Base-by-base conservation (phyloP, 345 rosid species). In the Theobroma cacao region DNA sequence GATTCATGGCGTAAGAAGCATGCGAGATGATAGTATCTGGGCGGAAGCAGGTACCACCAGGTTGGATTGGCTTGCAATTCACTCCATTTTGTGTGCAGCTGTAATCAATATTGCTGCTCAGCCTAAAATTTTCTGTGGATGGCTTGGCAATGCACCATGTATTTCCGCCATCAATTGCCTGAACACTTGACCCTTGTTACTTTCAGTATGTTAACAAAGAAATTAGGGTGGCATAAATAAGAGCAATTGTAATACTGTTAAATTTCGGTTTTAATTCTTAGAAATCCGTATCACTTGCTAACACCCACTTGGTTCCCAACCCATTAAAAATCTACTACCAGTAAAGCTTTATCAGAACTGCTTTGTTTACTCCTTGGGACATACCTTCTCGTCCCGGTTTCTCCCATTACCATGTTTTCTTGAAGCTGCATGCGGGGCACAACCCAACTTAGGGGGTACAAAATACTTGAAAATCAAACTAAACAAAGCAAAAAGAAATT, bases 1-100 rank as follows among this genome's bases (percentile, higher is more conserved):
- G 82, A 82, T 86, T 84, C 87, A 84, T 86, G 17, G 80, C 75
- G 28, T 71, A 86, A 38, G 89, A 85, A 40, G 88, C 88, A 69
- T 78, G 88, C 2, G 84, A 80, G 47, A 82, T 45, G 1, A 40
- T 33, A 15, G 52, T 80, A 52, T 75, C 40, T 0, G 87, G 85
- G 11, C 18, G 61, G 78, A 65, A 84, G 75, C 87, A 84, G 48
- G 56, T 52, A 12, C 87, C 87, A 20, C 89, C 88, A 2, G 81
- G 77, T 56, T 86, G 87, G 31, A 86, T 86, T 10, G 89, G 79
- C 79, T 26, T 59, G 38, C 89, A 81, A 69, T 83, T 77, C 78
- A 86, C 84, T 31, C 85, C 85, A 17, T 11, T 67, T 28, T 82
- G 84, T 14, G 78, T 9, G 72, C 84, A 80, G 74, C 77, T 83